phyloP scores from a whole-genome alignment of 2,329 filamentous ascomycete species.

The Trichothecium roseum region DNA sequence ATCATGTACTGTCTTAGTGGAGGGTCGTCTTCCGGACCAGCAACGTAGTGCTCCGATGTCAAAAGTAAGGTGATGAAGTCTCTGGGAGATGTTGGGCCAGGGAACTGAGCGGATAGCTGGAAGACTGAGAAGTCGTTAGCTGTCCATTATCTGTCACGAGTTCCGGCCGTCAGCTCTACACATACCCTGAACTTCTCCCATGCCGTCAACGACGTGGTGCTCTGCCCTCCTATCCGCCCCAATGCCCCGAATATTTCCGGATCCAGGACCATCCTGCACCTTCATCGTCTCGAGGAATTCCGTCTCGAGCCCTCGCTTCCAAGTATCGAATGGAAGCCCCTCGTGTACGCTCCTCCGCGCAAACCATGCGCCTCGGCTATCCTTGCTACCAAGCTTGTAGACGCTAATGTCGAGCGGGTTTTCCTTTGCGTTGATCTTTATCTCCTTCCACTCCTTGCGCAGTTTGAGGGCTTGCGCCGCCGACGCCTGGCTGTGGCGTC shows the following conservation, averaged over 20 bases:
- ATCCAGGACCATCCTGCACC: conserved; percentile 57
- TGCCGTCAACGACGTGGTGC: conserved; percentile 42
- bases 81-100: conserved; percentile 74
- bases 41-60: conserved; percentile 47
- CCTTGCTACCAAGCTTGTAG: conserved; percentile 69
- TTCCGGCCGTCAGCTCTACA: neutral
- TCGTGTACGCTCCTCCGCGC: conserved; percentile 74
- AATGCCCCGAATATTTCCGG: conserved; percentile 72
- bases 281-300: conserved; percentile 76
- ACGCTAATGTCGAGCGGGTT: conserved; percentile 69
- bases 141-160: conserved; percentile 5
- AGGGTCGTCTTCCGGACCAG: conserved; percentile 13
- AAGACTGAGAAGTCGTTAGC: conserved; percentile 47
- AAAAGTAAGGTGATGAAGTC: conserved; percentile 79
- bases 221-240: conserved; percentile 70
- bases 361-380: conserved; percentile 85
- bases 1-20: conserved; percentile 70
- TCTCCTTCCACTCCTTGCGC: conserved; percentile 79
- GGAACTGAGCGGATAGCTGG: conserved; percentile 80
- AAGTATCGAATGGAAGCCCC: conserved; percentile 64
- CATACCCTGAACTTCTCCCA: conserved; percentile 54
- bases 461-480: conserved; percentile 42
- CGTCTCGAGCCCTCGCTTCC: conserved; percentile 63
- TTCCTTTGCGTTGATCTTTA: conserved; percentile 60
- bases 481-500: conserved; percentile 27